Conservation (phyloP, 192 early-diverging fungal species). For the Entomortierella lignicola region DNA sequence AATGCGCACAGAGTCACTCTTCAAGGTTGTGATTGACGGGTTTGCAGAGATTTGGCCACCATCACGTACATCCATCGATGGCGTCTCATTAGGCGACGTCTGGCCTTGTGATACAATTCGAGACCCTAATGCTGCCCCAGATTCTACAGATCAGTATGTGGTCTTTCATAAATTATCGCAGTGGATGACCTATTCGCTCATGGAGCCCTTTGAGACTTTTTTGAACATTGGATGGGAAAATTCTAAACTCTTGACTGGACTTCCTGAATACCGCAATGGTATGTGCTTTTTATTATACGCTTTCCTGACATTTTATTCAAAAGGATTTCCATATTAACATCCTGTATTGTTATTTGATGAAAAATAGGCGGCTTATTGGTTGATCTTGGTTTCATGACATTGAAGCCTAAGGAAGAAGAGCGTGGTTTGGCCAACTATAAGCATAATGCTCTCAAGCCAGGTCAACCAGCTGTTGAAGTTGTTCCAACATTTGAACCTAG, state of each 20-base stretch:
- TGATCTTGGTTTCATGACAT: slow-evolving; percentile 82
- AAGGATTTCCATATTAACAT: too few species aligned
- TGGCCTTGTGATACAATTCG: slow-evolving; percentile 80
- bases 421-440: slow-evolving; percentile 70
- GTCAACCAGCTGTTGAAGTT: slow-evolving; percentile 37
- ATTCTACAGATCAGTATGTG: slow-evolving; percentile 65
- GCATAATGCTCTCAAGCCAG: slow-evolving; percentile 45
- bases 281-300: slow-evolving; percentile 15
- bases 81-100: slow-evolving; percentile 87
- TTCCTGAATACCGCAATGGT: slow-evolving; percentile 88
- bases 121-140: slow-evolving; percentile 6
- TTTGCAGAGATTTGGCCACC: slow-evolving; percentile 89
- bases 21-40: slow-evolving; percentile 83
- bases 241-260: slow-evolving; percentile 80
- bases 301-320: too few species aligned
- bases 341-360: too few species aligned
- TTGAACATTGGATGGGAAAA: slow-evolving; percentile 61
- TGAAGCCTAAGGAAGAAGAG: slow-evolving; percentile 63
- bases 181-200: slow-evolving; percentile 94
- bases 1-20: slow-evolving; percentile 78
- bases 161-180: slow-evolving; percentile 95
- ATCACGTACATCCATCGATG: slow-evolving; percentile 80
- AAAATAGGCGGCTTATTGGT: slow-evolving; percentile 82
- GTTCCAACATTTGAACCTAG: slow-evolving; percentile 79
- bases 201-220: slow-evolving; percentile 78